Evolutionary conservation across 2,329 filamentous ascomycete species (phyloP).

Genomic region (Neonectria sp.): DNA sequence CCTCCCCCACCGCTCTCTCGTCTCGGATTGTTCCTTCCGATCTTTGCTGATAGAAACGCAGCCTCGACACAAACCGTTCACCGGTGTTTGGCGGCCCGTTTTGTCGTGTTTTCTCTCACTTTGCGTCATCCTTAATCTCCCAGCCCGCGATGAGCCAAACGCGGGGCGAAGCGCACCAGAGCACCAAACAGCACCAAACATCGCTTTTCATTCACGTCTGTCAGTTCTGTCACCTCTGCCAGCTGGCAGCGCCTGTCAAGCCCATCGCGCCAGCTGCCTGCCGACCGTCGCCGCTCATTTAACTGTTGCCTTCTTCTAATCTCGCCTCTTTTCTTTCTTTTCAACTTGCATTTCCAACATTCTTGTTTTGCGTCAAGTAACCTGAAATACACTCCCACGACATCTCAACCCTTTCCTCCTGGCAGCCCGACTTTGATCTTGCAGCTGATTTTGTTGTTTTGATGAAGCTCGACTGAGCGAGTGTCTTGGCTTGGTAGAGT

Average conservation of each 20-base stretch:
- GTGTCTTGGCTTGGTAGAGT: constrained; percentile 3
- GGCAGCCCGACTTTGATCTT: not conserved
- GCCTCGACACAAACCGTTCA: constrained; percentile 4
- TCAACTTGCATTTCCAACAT: not conserved
- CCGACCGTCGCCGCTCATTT: constrained; percentile 9
- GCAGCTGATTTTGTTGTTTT: constrained; percentile 7
- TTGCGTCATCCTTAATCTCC: constrained; percentile 2
- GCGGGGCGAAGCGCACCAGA: not conserved
- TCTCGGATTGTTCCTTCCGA: constrained; percentile 12
- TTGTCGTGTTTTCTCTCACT: not conserved
- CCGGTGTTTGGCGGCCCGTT: constrained; percentile 9
- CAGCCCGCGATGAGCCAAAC: not conserved
- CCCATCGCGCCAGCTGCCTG: not conserved
- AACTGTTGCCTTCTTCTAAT: not conserved
- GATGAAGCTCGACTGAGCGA: not conserved
- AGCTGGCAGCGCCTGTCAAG: constrained; percentile 17
- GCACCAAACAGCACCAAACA: not conserved
- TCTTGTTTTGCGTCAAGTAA: not conserved
- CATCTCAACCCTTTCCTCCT: not conserved
- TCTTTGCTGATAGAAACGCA: constrained; percentile 1
- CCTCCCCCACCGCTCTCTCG: constrained; percentile 9
- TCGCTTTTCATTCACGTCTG: constrained; percentile 9
- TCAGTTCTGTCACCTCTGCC: constrained; percentile 1
- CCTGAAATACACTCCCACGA: not conserved
- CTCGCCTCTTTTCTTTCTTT: constrained; percentile 9